Evolutionary conservation across 2,329 filamentous ascomycete species (phyloP).

Genomic region (Alternaria novae-zelandiae): DNA sequence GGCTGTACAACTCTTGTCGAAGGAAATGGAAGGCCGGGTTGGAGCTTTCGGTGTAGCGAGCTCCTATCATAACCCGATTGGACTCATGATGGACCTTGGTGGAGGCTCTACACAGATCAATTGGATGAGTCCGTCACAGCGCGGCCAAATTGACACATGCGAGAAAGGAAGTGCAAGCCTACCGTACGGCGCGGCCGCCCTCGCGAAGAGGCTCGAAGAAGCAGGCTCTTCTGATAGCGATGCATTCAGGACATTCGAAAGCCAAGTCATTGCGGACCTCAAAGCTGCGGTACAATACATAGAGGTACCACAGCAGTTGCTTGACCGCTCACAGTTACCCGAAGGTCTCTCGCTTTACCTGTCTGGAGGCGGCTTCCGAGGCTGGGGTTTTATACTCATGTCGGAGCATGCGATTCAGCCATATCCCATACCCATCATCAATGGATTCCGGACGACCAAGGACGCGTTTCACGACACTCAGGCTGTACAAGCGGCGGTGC

Average conservation of each 20-base stretch:
- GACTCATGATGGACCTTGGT: constrained; percentile 85
- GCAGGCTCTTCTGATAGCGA: constrained; percentile 47
- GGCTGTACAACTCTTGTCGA: constrained; percentile 73
- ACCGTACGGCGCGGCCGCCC: constrained; percentile 72
- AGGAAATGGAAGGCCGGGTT: constrained; percentile 80
- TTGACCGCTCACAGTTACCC: constrained; percentile 38
- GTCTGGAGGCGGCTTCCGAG: constrained; percentile 87
- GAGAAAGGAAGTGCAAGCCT: constrained; percentile 66
- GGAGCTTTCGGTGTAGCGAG: constrained; percentile 85
- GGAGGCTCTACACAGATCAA: constrained; percentile 76
- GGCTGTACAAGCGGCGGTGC: constrained; percentile 51
- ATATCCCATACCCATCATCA: constrained; percentile 84
- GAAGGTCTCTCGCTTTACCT: constrained; percentile 71
- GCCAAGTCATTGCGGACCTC: constrained; percentile 65
- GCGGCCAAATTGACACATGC: constrained; percentile 52
- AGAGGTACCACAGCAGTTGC: constrained; percentile 61
- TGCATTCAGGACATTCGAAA: constrained; percentile 55
- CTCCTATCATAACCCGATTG: constrained; percentile 71
- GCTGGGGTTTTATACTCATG: constrained; percentile 91
- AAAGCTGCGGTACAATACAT: constrained; percentile 65
- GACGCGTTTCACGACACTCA: constrained; percentile 65
- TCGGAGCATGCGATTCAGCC: constrained; percentile 73
- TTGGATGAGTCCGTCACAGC: constrained; percentile 61
- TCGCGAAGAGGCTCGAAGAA: constrained; percentile 60
- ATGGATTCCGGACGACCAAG: constrained; percentile 73